Base-by-base conservation (phyloP, 768 basidiomycete genomes). In the Leucocoprinus birnbaumii region DNA sequence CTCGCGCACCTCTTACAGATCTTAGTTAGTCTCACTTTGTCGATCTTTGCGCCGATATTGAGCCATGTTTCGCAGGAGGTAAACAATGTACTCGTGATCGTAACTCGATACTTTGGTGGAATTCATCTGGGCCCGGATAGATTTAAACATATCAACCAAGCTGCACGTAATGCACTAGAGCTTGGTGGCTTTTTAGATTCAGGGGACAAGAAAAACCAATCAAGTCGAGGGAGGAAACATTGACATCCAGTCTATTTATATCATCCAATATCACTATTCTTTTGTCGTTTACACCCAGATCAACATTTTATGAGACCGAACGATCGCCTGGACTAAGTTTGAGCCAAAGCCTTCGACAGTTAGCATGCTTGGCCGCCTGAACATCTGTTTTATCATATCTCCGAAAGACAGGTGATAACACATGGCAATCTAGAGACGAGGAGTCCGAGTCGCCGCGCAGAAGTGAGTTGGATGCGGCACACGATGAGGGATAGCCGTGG, bases 121-220 rank as follows among this genome's bases (percentile, higher is more conserved):
- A 87, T 89, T 11, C 89, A 91, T 58, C 77, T 99, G 1, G 95
- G 93, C 2, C 86, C 94, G 0, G 94, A 95, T 65, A 75, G 89
- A 34, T 92, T 88, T 71, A 89, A 90, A 65, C 92, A 96, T 63
- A 98, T 99, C 68, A 98, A 96, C 64, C 91, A 95, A 66, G 93
- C 93, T 3, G 96, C 95, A 1, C 80, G 96, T 19, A 91, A 92
- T 63, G 94, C 95, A 1, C 76, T 98, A 4, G 91, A 96, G 42
- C 59, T 85, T 0, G 96, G 90, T 9, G 94, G 95, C 0, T 93
- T 98, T 66, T 71, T 98, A 27, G 89, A 91, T 41, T 38, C 38
- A 11, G 70, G 64, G 8, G 62, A 76, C 11, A 65, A 50, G 24
- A 70, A 67, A 54, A 80, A 68, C 51, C 58, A 56, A 34, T 59